Base-by-base conservation (phyloP, 495 filamentous ascomycete genomes). In the Pseudoneurospora amorphoporcata region DNA sequence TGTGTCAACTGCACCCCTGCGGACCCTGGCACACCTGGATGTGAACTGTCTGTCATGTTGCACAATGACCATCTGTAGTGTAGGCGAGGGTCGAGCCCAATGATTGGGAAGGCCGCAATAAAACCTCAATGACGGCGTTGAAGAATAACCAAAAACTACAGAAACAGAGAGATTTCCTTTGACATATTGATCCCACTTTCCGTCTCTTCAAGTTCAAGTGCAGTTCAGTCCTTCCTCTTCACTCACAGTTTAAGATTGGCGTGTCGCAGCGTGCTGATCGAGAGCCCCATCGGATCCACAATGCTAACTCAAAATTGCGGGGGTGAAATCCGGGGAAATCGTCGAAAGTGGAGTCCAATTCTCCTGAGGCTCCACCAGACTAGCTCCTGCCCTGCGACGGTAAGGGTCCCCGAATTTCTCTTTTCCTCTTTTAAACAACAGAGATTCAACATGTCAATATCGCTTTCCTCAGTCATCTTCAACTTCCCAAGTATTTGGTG, bases 321-420 rank as follows among this genome's bases (percentile, higher is more conserved):
- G 77, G 77, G 75, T 72, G 75, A 72, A 76, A 58, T 76, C 76
- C 37, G 76, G 79, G 79, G 75, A 77, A 80, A 35, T 12, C 53
- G 29, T 8, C 29, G 17, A 35, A 17, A 45, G 75, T 77, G 77
- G 77, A 75, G 73, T 19, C 58, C 0, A 32, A 61, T 61, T 61
- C 29, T 23, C 53, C 53, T 32, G 53, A 16, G 53, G 53, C 53
- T 35, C 53, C 53, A 61, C 53, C 53, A 53, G 53, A 61, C 53
- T 61, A 61, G 53, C 53, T 35, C 29, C 53, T 61, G 53, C 29
- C 53, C 53, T 61, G 53, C 53, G 53, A 61, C 53, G 23, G 53
- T 61, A 61, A 61, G 53, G 53, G 53, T 61, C 53, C 45, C 12
- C 23, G 53, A 61, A 32, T 61, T 5, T 12, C 32, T 61, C 53